Base-by-base conservation (phyloP, 2,329 filamentous ascomycete species). In the Monilinia fructigena region DNA sequence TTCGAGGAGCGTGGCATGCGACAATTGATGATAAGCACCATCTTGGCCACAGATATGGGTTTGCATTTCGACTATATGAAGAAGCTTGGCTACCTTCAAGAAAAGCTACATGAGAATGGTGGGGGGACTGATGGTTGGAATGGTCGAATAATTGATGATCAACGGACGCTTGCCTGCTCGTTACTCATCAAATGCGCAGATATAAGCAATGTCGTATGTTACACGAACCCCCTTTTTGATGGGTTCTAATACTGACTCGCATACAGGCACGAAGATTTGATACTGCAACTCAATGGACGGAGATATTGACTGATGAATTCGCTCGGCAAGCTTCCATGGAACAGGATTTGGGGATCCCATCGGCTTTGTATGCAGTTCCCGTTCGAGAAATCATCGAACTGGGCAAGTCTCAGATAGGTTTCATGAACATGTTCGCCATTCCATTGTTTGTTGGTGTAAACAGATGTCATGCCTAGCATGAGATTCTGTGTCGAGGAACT, bases 31-130 rank as follows among this genome's bases (percentile, higher is more conserved):
- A 98, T 97, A 73, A 97, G 92, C 77, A 95, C 92, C n/a, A 98
- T 99, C 68, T 81, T 99, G 31, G 92, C 95, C 3, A 99, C 95
- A 0, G 95, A 99, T 75, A 99, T 99, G 95, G 93, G 93, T 10
- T 80, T 97, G 8, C 95, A 99, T 78, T 96, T 96, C 73, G 93
- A 96, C 74, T 99, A 97, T 78, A 98, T 98, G 93, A 89, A 89
- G 74, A 91, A 90, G 76, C 82, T 98, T 52, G 87, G 86, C n/a
- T 88, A 89, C 69, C 79, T 96, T 62, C 92, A 97, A 77, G 86
- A 90, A 68, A 93, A 90, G 76, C 82, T 96, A 14, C 83, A 87
- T 52, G 86, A 86, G 50, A 88, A 87, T 71, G 82, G 87, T 66
- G 83, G 82, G 60, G 56, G 47, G 6, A 85, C 86, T 5, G 87